phyloP scores from a whole-genome alignment of 2,329 filamentous ascomycete genomes.

The Trichoderma lentiforme region DNA sequence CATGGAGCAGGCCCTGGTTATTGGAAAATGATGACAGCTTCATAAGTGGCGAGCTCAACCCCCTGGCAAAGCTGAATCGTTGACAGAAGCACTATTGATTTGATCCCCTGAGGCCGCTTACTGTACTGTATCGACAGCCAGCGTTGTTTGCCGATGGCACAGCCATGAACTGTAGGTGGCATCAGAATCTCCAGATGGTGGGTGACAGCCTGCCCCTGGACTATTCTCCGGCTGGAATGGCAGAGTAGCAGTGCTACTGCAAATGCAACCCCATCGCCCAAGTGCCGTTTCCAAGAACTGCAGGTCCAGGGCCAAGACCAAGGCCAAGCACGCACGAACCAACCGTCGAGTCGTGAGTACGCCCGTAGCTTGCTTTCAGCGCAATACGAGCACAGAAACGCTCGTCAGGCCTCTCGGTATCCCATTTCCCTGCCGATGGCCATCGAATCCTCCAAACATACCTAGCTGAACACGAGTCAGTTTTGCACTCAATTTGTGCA shows the following conservation, averaged over 20 bases:
- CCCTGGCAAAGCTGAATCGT: slow-evolving; percentile 9
- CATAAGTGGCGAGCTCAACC: background rate
- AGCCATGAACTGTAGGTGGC: background rate
- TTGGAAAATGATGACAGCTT: background rate
- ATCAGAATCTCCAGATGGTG: background rate
- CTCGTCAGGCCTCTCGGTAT: background rate
- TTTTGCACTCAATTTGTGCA: background rate
- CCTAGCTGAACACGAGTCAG: slow-evolving; percentile 6
- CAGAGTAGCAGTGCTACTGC: background rate
- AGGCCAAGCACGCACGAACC: background rate
- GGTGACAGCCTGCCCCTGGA: background rate
- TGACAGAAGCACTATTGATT: slow-evolving; percentile 1
- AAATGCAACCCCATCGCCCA: background rate
- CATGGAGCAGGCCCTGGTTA: background rate
- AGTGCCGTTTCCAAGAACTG: background rate
- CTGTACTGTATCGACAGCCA: background rate
- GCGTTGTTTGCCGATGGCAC: background rate
- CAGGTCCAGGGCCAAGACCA: background rate
- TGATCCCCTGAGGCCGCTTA: background rate
- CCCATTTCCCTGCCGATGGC: background rate
- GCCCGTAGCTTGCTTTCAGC: background rate
- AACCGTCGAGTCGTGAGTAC: background rate
- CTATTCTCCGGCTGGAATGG: background rate
- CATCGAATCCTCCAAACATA: background rate
- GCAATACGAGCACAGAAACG: background rate